These are phyloP conservation scores for Acer negundo DNA, from an alignment of 345 rosid genomes.

Conservation along the genomic window DNA sequence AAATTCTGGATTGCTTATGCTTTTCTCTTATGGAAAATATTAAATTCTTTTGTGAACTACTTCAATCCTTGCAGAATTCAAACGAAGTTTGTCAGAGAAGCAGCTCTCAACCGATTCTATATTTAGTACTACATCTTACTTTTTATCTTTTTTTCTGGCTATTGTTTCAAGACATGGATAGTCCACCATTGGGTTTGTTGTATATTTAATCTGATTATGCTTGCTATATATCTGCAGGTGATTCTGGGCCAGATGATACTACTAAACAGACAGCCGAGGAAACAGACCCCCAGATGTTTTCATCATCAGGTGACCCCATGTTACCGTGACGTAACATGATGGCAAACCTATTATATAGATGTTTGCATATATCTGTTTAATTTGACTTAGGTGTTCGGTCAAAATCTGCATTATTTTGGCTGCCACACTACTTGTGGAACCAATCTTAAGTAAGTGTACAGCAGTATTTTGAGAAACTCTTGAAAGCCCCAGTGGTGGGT, in stretches of 20 bases:
- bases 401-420: slow-evolving; percentile 25
- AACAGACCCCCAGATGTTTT: slow-evolving; percentile 58
- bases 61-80: slow-evolving; percentile 32
- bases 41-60: slow-evolving; percentile 10
- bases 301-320: slow-evolving; percentile 79
- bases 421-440: slow-evolving; percentile 26
- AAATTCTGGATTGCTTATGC: background rate
- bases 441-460: slow-evolving; percentile 35
- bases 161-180: background rate
- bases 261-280: slow-evolving; percentile 45
- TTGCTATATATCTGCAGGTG: slow-evolving; percentile 44
- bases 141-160: background rate
- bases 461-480: slow-evolving; percentile 31
- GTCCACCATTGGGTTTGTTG: slow-evolving; percentile 2
- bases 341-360: slow-evolving; percentile 18
- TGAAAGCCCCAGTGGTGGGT: slow-evolving; percentile 25
- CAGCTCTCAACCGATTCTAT: slow-evolving; percentile 34
- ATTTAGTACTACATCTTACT: slow-evolving; percentile 30
- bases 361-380: slow-evolving; percentile 14
- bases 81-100: slow-evolving; percentile 37
- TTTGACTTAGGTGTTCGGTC: slow-evolving; percentile 22
- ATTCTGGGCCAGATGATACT: slow-evolving; percentile 41
- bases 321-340: slow-evolving; percentile 40
- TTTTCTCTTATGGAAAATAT: background rate
- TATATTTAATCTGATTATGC: slow-evolving; percentile 7